A percentile compares a stretch with the other conserved stretches of the same genome.
These are phyloP conservation scores for Solanum bulbocastanum DNA, from an alignment of 257 asterid genomes.

Conservation along the genomic window DNA sequence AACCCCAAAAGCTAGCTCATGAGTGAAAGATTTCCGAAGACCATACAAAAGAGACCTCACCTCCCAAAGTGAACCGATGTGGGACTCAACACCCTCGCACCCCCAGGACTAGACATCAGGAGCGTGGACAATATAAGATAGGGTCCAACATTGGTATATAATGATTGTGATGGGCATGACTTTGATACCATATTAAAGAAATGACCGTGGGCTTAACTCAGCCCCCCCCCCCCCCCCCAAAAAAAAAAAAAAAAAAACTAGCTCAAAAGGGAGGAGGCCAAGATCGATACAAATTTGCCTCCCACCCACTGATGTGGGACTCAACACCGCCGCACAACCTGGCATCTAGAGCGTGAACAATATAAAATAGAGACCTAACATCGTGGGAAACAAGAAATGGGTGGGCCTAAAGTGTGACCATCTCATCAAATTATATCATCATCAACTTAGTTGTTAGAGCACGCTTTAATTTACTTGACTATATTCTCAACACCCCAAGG, in stretches of 20 bases:
- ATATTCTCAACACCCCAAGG: neutral
- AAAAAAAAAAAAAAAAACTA: neutral
- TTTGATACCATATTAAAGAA: neutral
- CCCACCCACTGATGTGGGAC: neutral
- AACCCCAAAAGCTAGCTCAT: neutral
- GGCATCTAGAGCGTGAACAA: neutral
- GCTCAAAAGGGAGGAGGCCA: neutral
- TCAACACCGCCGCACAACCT: neutral
- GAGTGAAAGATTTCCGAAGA: neutral
- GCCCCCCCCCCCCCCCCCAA: neutral
- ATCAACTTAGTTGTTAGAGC: neutral
- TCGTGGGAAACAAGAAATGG: neutral
- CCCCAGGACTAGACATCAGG: neutral
- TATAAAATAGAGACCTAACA: neutral
- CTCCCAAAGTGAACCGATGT: neutral
- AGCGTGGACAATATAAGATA: neutral
- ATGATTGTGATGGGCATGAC: neutral
- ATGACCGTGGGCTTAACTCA: neutral
- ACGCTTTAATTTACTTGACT: neutral
- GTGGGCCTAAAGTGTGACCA: neutral
- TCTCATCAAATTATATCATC: neutral
- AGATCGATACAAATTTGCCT: neutral
- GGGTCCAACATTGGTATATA: neutral
- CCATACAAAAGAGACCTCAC: neutral
- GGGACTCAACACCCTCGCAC: neutral